Base-by-base conservation (phyloP, 2,329 filamentous ascomycete genomes). In the Neocucurbitaria cava region DNA sequence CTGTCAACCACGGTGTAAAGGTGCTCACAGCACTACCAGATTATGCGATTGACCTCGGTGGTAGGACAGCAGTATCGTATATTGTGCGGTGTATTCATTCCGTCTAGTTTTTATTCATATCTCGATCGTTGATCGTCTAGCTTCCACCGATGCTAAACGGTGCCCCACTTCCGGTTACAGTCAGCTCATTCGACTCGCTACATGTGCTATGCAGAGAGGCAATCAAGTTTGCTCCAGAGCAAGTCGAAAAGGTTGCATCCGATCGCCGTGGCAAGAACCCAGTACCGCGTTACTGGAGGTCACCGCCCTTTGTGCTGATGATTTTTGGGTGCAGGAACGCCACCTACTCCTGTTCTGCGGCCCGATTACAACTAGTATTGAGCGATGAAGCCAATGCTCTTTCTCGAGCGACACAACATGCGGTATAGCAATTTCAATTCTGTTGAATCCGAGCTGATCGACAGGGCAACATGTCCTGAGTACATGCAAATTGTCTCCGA, bases 301-400 rank as follows among this genome's bases (percentile, higher is more conserved):
- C 46, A 57, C 42, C 46, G 46, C 41, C 28, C 31, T 39, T 47
- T 42, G 30, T 9, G 21, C 6, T 6, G 21, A 40, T 40, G 21
- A 9, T 21, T 24, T n/a, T 20, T 15, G 17, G 18, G 8, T 2
- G 45, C 35, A 31, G n/a, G 15, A 5, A 13, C 44, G 31, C 28
- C 31, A n/a, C 33, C 43, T 17, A 44, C 33, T 38, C 24, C 39
- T 31, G 9, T n/a, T n/a, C n/a, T n/a, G 30, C 13, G 30, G 9
- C 31, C 31, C 31, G 31, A 35, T n/a, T 35, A n/a, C 11, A n/a
- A n/a, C n/a, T n/a, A n/a, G n/a, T 13, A 17, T 20, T 28, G n/a
- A 18, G 23, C 23, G 31, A 30, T 43, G 41, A 42, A 42, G 15
- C 23, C 11, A 23, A 13, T 11, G 13, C 13, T 26, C 23, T 18